A percentile compares a stretch with the other conserved stretches of the same genome.
Evolutionary conservation across 371 early-diverging fungal species (phyloP).

Genomic region (Mortierella sp.): DNA sequence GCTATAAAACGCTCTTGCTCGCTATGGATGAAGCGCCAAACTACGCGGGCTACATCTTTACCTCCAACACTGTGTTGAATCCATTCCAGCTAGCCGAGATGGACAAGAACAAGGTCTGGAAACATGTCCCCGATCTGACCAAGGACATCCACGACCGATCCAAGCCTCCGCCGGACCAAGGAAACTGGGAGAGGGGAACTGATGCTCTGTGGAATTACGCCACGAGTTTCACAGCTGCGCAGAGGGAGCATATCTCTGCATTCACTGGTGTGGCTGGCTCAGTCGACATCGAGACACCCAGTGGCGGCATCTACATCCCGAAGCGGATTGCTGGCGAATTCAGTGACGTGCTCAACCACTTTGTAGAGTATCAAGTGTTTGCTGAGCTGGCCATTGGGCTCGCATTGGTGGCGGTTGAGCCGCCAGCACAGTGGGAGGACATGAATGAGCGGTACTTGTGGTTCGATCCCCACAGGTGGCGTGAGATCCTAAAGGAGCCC

Average conservation of each 20-base stretch:
- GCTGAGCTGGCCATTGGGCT: constrained; percentile 16
- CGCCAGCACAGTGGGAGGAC: constrained; percentile 7
- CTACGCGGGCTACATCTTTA: constrained; percentile 21
- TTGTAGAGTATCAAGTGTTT: constrained; percentile 5
- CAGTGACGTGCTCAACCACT: background rate
- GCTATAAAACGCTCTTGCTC: constrained; percentile 1
- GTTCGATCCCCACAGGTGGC: background rate
- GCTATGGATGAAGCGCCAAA: constrained; percentile 18
- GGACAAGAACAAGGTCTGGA: constrained; percentile 22
- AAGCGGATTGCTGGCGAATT: constrained; percentile 8
- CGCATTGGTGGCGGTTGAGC: constrained; percentile 17
- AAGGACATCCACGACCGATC: constrained; percentile 4
- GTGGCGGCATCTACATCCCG: constrained; percentile 15
- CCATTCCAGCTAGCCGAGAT: constrained; percentile 13
- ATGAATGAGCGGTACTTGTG: constrained; percentile 15
- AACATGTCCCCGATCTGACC: background rate
- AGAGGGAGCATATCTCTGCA: constrained; percentile 4
- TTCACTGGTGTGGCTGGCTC: constrained; percentile 15
- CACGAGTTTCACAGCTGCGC: constrained; percentile 11
- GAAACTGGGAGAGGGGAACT: background rate
- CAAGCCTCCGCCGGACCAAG: background rate
- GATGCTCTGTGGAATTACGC: constrained; percentile 13
- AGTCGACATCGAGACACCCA: constrained; percentile 5
- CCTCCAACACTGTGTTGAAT: constrained; percentile 18
- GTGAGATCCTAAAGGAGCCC: background rate